phyloP scores from a whole-genome alignment of 192 early-diverging fungal genomes.

The Gonapodya sp. region DNA sequence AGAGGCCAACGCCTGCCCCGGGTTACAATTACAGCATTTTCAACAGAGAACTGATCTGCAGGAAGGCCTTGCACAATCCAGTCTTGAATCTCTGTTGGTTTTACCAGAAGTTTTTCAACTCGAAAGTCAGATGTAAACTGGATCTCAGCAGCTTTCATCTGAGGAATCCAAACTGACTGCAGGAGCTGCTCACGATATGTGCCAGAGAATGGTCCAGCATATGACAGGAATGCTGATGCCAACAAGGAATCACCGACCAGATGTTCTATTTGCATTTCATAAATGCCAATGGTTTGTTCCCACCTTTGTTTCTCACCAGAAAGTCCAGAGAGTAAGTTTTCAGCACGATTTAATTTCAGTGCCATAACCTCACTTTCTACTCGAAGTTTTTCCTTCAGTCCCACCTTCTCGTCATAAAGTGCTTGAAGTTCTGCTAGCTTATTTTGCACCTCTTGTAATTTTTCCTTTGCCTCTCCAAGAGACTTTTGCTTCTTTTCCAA shows the following conservation, averaged over 20 bases:
- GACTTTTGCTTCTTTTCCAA: constrained; percentile 16
- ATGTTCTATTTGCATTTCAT: constrained; percentile 10
- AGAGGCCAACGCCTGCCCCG: constrained; percentile 52
- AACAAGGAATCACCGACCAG: constrained; percentile 10
- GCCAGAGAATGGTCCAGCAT: constrained; percentile 13
- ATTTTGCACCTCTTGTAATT: constrained; percentile 15
- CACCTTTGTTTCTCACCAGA: constrained; percentile 14
- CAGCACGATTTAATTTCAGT: constrained; percentile 12
- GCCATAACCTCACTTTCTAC: constrained; percentile 11
- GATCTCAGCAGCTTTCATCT: constrained; percentile 13
- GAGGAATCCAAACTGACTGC: constrained; percentile 7
- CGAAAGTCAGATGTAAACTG: neutral
- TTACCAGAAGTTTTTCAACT: constrained; percentile 12
- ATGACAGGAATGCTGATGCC: constrained; percentile 12
- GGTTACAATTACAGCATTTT: constrained; percentile 54
- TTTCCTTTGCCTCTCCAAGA: constrained; percentile 7
- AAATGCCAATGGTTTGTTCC: constrained; percentile 10
- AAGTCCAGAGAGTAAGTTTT: constrained; percentile 12
- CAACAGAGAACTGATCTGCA: constrained; percentile 46
- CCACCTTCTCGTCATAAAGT: constrained; percentile 13
- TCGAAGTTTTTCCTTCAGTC: constrained; percentile 11
- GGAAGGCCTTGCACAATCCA: constrained; percentile 47
- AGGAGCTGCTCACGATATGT: neutral
- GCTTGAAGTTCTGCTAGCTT: constrained; percentile 7
- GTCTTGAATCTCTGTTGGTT: constrained; percentile 28